Evolutionary conservation across 139 green algal species (phyloP), one percentile per base, ranked within the genome.

Genomic region (Medakamo hakoo): DNA sequence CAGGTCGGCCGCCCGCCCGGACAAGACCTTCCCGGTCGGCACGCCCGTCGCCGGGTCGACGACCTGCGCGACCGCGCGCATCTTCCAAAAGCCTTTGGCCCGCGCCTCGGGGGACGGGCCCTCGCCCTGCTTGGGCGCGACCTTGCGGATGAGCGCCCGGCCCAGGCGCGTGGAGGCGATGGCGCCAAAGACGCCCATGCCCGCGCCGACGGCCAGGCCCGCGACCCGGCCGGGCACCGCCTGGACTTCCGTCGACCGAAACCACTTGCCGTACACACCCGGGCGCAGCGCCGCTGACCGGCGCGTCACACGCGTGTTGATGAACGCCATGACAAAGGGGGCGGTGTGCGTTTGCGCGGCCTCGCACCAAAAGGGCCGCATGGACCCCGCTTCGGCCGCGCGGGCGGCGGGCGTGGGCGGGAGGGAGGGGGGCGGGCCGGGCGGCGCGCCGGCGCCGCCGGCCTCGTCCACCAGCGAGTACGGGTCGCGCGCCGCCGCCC

Each of bases 241-340:
- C 24, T 76, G 21, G 3, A 49, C 65, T 70, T 90, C 84, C 4
- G 57, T 62, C 61, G 84, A 86, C 30, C 71, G 76, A 69, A 88
- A 87, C 58, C 81, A 69, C 3, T 49, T 31, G 40, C 80, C 77
- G 27, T 82, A 84, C 3, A 26, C 23, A 20, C 73, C 29, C n/a
- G 48, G 30, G 14, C 75, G 49, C 1, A 88, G 62, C 2, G 73
- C 76, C 62, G 81, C 79, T 63, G 58, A 78, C 30, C 76, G 70
- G 56, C 84, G 81, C 55, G 92, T 82, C 14, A 92, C 68, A 21
- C 79, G 76, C 26, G 76, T 74, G 66, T 88, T 90, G 71, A 81
- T 68, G 19, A 58, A 24, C 24, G 78, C 74, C 79, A 90, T 87
- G 28, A 87, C 59, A 9, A 76, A 86, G 3, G 83, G 80, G 1